Evolutionary conservation across 2,329 filamentous ascomycete genomes (phyloP).

Genomic region (Septoria petroselini): DNA sequence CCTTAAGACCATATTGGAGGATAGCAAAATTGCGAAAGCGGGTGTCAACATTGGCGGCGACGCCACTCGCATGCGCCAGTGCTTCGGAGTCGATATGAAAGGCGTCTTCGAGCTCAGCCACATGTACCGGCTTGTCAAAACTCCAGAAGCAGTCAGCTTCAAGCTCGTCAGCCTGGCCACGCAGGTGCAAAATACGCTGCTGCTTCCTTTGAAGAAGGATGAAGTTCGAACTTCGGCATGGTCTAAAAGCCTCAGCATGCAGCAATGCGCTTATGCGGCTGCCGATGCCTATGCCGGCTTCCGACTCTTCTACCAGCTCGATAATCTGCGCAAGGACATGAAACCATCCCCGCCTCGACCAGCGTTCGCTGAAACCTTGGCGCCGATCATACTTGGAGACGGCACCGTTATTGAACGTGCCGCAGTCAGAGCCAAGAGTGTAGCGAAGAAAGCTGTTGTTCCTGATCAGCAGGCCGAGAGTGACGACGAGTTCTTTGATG

Average conservation of each 20-base stretch:
- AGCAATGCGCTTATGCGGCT: constrained; percentile 72
- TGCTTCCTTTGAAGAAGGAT: constrained; percentile 73
- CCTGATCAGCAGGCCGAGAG: constrained; percentile 30
- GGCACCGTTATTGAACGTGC: constrained; percentile 33
- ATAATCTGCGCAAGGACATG: constrained; percentile 64
- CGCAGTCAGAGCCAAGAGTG: constrained; percentile 5
- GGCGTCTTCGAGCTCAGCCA: constrained; percentile 81
- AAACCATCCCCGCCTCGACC: constrained; percentile 69
- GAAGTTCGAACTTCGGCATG: constrained; percentile 73
- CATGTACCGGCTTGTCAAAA: constrained; percentile 71
- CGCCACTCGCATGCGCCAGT: constrained; percentile 62
- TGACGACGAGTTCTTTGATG: constrained; percentile 38
- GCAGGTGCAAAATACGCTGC: constrained; percentile 68
- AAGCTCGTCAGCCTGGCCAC: constrained; percentile 62
- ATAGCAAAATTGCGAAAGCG: constrained; percentile 65
- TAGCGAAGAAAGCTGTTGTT: constrained; percentile 17
- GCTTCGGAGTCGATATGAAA: constrained; percentile 60
- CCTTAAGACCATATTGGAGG: constrained; percentile 69
- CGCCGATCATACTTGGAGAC: constrained; percentile 59
- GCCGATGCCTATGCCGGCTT: constrained; percentile 78
- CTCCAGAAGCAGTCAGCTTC: constrained; percentile 62
- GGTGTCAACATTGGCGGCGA: constrained; percentile 73
- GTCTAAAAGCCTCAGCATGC: constrained; percentile 58
- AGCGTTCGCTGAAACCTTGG: constrained; percentile 62
- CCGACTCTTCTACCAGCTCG: constrained; percentile 69